Percentiles rank a stretch among this genome's conserved stretches.
Evolutionary conservation across 2,329 filamentous ascomycete species (phyloP).

Genomic region (Trichoderma lentiforme): DNA sequence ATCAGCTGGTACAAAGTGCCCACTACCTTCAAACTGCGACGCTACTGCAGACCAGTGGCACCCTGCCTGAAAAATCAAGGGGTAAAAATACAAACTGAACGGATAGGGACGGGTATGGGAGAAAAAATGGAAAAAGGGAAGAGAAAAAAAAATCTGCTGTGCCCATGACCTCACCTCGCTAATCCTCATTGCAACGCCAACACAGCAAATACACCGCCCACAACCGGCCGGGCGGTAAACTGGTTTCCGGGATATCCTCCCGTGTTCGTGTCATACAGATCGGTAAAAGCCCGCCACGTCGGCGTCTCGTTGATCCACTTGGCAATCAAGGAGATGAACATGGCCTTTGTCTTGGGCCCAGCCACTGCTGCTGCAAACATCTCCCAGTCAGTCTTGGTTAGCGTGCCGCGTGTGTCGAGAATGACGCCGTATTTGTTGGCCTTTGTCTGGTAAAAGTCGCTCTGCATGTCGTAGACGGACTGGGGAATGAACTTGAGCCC

Average conservation of each 20-base stretch:
- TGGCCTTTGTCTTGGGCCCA: slow-evolving; percentile 53
- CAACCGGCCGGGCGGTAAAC: slow-evolving; percentile 76
- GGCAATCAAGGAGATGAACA: slow-evolving; percentile 67
- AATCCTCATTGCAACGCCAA: slow-evolving; percentile 53
- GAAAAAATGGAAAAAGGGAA: neutral
- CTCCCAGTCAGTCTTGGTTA: slow-evolving; percentile 86
- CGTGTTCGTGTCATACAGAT: slow-evolving; percentile 70
- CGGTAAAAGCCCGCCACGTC: slow-evolving; percentile 69
- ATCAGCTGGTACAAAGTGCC: neutral
- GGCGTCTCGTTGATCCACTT: slow-evolving; percentile 72
- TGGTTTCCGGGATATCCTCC: slow-evolving; percentile 61
- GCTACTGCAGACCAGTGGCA: neutral
- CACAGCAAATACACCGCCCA: slow-evolving; percentile 77
- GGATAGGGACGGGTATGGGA: neutral
- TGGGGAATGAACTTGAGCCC: slow-evolving; percentile 73
- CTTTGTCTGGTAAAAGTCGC: slow-evolving; percentile 69
- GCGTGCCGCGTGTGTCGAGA: slow-evolving; percentile 75
- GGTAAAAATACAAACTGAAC: neutral
- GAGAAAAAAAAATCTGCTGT: neutral
- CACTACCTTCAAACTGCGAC: neutral
- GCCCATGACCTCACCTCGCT: neutral
- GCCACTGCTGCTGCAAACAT: slow-evolving; percentile 79
- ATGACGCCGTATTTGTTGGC: slow-evolving; percentile 76
- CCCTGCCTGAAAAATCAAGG: neutral
- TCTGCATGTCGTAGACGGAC: slow-evolving; percentile 74